A percentile compares a stretch with the other conserved stretches of the same genome.
Conservation (phyloP, 2,329 filamentous ascomycete genomes). For the Aspergillus fischeri region DNA sequence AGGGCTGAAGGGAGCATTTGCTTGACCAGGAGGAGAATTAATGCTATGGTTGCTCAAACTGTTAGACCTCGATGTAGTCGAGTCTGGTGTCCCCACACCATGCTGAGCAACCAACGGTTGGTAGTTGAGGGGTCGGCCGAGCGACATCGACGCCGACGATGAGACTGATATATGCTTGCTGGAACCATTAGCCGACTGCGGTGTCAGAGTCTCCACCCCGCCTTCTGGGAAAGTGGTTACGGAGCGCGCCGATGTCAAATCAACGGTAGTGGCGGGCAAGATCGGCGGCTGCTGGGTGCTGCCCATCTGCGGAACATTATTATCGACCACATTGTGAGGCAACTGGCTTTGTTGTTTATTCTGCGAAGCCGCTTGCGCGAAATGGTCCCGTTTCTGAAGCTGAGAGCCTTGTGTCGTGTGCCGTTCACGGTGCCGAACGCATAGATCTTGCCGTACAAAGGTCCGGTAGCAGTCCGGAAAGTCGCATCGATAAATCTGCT, state of each 20-base stretch:
- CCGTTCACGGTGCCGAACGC: constrained; percentile 76
- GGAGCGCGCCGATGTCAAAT: constrained; percentile 3
- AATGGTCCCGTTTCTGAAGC: constrained; percentile 47
- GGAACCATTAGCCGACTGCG: constrained; percentile 5
- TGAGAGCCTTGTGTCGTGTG: constrained; percentile 63
- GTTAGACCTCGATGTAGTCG: constrained; percentile 22
- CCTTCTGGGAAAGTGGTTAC: constrained; percentile 4
- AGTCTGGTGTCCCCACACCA: constrained; percentile 18
- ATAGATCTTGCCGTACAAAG: constrained; percentile 90
- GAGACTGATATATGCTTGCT: constrained; percentile 19
- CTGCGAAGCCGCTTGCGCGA: constrained; percentile 31
- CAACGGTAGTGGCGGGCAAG: constrained; percentile 7
- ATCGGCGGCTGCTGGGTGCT: constrained; percentile 2
- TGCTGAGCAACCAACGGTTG: constrained; percentile 24
- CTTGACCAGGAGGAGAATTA: constrained; percentile 25
- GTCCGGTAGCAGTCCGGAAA: constrained; percentile 85
- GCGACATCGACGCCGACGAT: constrained; percentile 27
- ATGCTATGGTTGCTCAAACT: constrained; percentile 25
- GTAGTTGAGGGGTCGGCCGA: constrained; percentile 18
- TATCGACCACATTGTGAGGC: constrained; percentile 12
- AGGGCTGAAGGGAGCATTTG: constrained; percentile 24
- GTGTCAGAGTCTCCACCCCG: constrained; percentile 8
- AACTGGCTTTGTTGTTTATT: constrained; percentile 15
- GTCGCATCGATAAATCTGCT: constrained; percentile 91
- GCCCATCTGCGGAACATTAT: constrained; percentile 15